Evolutionary conservation across 345 rosid species (phyloP).

Genomic region (Eucalyptus virginea): DNA sequence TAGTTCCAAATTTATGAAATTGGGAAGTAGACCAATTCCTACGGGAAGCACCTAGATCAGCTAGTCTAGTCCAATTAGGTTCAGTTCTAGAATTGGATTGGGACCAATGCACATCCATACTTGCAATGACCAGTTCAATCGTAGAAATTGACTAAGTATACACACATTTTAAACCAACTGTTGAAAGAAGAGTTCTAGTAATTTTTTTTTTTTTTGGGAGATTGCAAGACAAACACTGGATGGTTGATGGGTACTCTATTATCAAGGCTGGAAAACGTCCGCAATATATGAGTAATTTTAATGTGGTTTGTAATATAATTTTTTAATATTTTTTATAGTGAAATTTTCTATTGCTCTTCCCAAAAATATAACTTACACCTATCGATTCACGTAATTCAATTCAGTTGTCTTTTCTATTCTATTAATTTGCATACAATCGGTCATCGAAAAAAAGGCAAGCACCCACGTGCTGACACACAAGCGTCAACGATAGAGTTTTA

Average conservation of each 20-base stretch:
- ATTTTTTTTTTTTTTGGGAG: too few species aligned
- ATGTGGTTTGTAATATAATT: too few species aligned
- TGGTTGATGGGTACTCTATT: too few species aligned
- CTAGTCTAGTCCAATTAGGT: neutral
- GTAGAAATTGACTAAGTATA: neutral
- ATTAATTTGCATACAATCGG: neutral
- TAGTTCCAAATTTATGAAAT: neutral
- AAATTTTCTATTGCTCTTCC: neutral
- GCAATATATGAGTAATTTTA: too few species aligned
- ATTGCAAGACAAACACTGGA: too few species aligned
- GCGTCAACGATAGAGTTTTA: neutral
- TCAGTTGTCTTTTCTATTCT: neutral
- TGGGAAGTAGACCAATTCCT: neutral
- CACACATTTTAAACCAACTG: too few species aligned
- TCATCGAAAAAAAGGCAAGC: neutral
- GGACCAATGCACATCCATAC: neutral
- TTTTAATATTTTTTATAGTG: neutral
- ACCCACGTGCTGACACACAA: neutral
- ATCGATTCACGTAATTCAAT: neutral
- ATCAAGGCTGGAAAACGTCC: too few species aligned
- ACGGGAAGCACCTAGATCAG: accelerated
- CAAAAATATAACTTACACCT: neutral
- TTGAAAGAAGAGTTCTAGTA: too few species aligned
- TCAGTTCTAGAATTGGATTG: neutral
- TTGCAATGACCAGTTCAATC: neutral